Evolutionary conservation across 352 stramenopile species (phyloP).

Genomic region (Pythium periplocum): DNA sequence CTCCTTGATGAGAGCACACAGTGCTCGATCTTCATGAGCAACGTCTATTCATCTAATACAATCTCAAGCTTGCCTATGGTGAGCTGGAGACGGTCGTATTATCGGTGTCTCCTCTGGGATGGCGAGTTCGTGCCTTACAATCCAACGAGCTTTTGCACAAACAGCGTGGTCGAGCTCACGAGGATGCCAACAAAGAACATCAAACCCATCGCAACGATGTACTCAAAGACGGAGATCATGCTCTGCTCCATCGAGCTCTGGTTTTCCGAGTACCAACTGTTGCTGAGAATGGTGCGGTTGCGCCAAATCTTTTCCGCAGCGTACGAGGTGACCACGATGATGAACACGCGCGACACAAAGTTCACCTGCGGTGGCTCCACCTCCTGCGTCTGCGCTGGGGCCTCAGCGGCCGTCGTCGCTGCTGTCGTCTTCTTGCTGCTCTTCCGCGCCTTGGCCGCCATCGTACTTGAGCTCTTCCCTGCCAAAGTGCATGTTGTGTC

Average conservation of each 20-base stretch:
- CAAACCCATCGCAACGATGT: conserved; percentile 67
- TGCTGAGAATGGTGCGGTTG: conserved; percentile 56
- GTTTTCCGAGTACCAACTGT: conserved; percentile 55
- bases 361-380: conserved; percentile 16
- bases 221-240: conserved; percentile 78
- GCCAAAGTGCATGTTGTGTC: too few relatives aligned
- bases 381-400: conserved; percentile 2
- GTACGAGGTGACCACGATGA: conserved; percentile 61
- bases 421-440: not conserved
- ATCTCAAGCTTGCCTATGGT: too few relatives aligned
- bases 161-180: conserved; percentile 43
- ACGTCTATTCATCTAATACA: too few relatives aligned
- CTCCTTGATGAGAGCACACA: too few relatives aligned
- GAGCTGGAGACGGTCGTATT: not conserved
- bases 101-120: not conserved
- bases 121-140: conserved; percentile 1
- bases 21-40: too few relatives aligned
- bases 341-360: conserved; percentile 47
- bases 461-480: not conserved
- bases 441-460: not conserved
- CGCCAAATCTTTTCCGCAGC: conserved; percentile 80
- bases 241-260: conserved; percentile 44
- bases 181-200: conserved; percentile 67
- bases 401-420: not conserved
- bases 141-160: conserved; percentile 15